Conservation (phyloP, 1,284 basidiomycete genomes). For the Naganishia cerealis region DNA sequence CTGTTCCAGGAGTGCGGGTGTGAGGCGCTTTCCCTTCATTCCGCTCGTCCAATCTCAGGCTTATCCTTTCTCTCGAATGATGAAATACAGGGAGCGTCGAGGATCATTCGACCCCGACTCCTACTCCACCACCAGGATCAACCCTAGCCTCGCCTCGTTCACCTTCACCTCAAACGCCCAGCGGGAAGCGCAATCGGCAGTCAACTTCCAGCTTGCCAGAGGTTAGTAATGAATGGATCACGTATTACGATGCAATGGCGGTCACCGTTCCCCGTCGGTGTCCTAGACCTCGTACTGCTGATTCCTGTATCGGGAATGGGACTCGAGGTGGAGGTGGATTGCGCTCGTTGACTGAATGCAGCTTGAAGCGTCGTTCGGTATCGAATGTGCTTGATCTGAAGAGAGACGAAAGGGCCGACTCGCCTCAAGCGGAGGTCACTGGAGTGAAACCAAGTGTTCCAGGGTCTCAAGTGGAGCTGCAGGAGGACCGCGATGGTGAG, state of each 20-base stretch:
- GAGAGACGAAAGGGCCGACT: not conserved
- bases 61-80: not conserved
- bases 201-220: conserved; percentile 17
- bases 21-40: conserved; percentile 35
- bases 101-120: not conserved
- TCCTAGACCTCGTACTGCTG: conserved; percentile 21
- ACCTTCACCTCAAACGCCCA: not conserved
- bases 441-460: not conserved
- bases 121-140: not conserved
- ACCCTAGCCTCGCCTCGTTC: conserved; percentile 1
- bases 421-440: not conserved
- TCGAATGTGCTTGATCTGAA: not conserved
- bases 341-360: not conserved
- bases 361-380: not conserved
- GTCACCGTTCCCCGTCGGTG: not conserved
- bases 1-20: conserved; percentile 47
- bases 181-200: not conserved
- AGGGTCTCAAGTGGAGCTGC: not conserved
- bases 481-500: not conserved
- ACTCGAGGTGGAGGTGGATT: not conserved
- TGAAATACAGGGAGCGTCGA: conserved; percentile 2
- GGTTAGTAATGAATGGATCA: conserved; percentile 17
- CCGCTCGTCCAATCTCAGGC: not conserved
- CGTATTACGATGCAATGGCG: conserved; percentile 1
- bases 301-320: not conserved